Percentiles rank a stretch among this genome's conserved stretches.
Evolutionary conservation across 2,329 filamentous ascomycete genomes (phyloP).

Genomic region (Magnaporthales sp.): DNA sequence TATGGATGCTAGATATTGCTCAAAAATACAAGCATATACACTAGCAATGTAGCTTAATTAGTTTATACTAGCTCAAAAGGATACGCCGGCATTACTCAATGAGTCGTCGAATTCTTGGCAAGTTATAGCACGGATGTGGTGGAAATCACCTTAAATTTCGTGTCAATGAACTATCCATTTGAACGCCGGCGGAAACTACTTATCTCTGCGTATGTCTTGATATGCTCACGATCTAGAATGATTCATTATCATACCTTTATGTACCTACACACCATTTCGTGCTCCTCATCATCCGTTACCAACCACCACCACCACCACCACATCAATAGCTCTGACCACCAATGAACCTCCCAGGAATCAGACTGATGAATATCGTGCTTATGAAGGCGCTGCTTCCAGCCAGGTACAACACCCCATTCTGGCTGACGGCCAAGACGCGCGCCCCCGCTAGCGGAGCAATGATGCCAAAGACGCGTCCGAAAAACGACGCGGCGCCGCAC

Average conservation of each 20-base stretch:
- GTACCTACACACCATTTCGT: not conserved
- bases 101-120: no score
- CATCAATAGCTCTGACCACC: not conserved
- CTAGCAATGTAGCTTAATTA: no score
- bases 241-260: no score
- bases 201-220: no score
- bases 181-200: no score
- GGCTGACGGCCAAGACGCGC: not conserved
- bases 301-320: not conserved
- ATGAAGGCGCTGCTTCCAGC: not conserved
- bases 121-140: no score
- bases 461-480: slow-evolving; percentile 49
- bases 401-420: not conserved
- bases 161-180: no score
- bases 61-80: no score
- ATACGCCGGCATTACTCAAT: no score
- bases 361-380: not conserved
- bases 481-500: slow-evolving; percentile 48
- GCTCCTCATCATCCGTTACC: not conserved
- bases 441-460: slow-evolving; percentile 44
- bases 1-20: no score
- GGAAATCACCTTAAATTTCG: no score
- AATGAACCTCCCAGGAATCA: not conserved
- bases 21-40: no score
- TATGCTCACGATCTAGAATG: not conserved